Percentiles rank a stretch among this genome's conserved stretches.
Conservation (phyloP, 805 yeast species). For the Aciculoconidium aculeatum region DNA sequence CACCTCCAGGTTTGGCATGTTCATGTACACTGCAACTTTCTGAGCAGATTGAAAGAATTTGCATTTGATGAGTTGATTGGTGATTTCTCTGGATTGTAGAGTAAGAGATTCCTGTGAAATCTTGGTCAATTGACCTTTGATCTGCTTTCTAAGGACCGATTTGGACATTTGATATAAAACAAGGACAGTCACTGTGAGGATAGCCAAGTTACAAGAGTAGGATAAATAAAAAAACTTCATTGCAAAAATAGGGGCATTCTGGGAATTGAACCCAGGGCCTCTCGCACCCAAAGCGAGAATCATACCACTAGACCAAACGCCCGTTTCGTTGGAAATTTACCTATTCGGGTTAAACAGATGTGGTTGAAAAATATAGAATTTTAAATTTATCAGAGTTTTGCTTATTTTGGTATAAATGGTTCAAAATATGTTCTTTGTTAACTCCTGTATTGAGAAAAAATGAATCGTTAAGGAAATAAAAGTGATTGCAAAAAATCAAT, state of each 20-base stretch:
- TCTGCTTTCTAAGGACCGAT: constrained; percentile 16
- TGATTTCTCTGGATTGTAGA: constrained; percentile 22
- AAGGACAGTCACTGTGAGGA: no score
- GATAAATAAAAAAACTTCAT: no score
- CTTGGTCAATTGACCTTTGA: constrained; percentile 16
- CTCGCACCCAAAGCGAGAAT: constrained; percentile 41
- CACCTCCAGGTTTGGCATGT: constrained; percentile 68
- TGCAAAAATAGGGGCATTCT: constrained; percentile 42
- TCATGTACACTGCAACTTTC: constrained; percentile 64
- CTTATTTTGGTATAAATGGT: no score
- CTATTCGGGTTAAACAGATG: no score
- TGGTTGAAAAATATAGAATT: no score
- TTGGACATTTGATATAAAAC: constrained; percentile 20
- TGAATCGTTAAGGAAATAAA: no score
- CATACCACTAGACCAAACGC: constrained; percentile 15
- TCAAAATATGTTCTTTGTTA: no score
- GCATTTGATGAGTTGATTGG: constrained; percentile 12
- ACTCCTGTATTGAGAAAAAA: no score
- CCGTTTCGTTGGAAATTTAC: neutral
- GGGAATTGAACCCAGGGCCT: constrained; percentile 63
- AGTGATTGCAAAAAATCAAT: no score
- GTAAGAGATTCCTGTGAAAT: constrained; percentile 13
- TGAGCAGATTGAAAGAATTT: constrained; percentile 40
- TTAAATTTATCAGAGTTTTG: no score
- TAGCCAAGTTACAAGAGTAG: no score